Conservation (phyloP, 2,329 filamentous ascomycete genomes). For the Colletotrichum echinochloae region DNA sequence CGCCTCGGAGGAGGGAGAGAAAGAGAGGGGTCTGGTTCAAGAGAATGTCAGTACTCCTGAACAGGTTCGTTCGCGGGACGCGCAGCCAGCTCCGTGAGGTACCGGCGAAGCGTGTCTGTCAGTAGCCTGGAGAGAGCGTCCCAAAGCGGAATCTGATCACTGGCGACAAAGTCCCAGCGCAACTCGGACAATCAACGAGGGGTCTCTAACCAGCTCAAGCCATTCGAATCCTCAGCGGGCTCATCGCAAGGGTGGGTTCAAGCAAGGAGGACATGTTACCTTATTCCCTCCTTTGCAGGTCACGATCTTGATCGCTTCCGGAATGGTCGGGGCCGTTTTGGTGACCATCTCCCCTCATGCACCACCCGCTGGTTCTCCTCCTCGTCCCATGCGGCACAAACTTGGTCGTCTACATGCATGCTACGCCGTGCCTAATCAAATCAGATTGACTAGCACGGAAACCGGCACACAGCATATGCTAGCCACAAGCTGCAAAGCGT, state of each 20-base stretch:
- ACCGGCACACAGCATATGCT: background rate
- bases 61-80: background rate
- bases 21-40: background rate
- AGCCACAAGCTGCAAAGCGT: constrained; percentile 3
- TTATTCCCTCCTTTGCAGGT: constrained; percentile 21
- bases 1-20: background rate
- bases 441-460: constrained; percentile 1
- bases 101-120: constrained; percentile 14
- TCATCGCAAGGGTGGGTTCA: constrained; percentile 17
- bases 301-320: constrained; percentile 31
- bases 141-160: constrained; percentile 35
- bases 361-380: background rate
- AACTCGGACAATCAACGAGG: constrained; percentile 32
- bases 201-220: constrained; percentile 9
- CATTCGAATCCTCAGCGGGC: constrained; percentile 24
- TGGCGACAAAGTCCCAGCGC: constrained; percentile 23
- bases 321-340: constrained; percentile 16
- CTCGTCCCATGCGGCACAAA: constrained; percentile 16
- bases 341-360: background rate
- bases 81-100: constrained; percentile 1
- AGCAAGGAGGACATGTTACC: constrained; percentile 19
- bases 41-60: background rate
- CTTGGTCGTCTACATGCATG: constrained; percentile 20
- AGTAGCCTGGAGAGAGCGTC: constrained; percentile 18
- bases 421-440: background rate